These are phyloP conservation scores for Senna tora DNA, from an alignment of 306 rosid species.

Conservation along the genomic window DNA sequence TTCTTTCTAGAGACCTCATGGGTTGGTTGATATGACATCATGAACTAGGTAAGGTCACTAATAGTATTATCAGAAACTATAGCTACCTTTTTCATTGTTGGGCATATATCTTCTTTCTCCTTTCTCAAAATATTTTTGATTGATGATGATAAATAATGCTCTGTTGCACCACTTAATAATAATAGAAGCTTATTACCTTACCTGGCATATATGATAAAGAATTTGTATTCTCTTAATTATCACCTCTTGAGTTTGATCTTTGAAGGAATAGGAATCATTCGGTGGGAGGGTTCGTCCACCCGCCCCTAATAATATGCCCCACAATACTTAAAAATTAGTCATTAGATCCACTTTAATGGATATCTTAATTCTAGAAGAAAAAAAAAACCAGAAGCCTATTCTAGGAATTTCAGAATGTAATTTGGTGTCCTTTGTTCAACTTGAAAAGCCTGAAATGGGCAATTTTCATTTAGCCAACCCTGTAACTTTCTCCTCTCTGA, in stretches of 20 bases:
- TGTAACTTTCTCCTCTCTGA: constrained; percentile 14
- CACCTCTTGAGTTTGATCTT: too few relatives aligned
- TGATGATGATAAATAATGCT: constrained; percentile 31
- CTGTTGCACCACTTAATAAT: constrained; percentile 30
- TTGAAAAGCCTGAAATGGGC: constrained; percentile 38
- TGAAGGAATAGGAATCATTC: too few relatives aligned
- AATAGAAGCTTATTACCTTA: too few relatives aligned
- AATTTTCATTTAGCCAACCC: constrained; percentile 32
- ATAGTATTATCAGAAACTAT: constrained; percentile 24
- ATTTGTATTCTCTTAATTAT: too few relatives aligned
- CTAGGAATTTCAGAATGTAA: constrained; percentile 42
- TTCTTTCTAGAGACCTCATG: constrained; percentile 15
- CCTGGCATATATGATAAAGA: too few relatives aligned
- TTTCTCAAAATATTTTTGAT: constrained; percentile 16
- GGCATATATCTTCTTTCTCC: constrained; percentile 34
- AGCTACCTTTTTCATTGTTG: constrained; percentile 34
- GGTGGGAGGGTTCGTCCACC: too few relatives aligned
- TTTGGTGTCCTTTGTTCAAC: constrained; percentile 29
- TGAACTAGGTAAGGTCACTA: constrained; percentile 36
- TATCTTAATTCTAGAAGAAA: too few relatives aligned
- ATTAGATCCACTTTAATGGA: too few relatives aligned
- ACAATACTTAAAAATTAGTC: too few relatives aligned
- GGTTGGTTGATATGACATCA: constrained; percentile 43
- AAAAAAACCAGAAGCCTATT: constrained; percentile 38
- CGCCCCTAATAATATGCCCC: too few relatives aligned